A percentile compares a stretch with the other conserved stretches of the same genome.
These are phyloP conservation scores for Truncatella angustata DNA, from an alignment of 2,329 filamentous ascomycete genomes.

Conservation along the genomic window DNA sequence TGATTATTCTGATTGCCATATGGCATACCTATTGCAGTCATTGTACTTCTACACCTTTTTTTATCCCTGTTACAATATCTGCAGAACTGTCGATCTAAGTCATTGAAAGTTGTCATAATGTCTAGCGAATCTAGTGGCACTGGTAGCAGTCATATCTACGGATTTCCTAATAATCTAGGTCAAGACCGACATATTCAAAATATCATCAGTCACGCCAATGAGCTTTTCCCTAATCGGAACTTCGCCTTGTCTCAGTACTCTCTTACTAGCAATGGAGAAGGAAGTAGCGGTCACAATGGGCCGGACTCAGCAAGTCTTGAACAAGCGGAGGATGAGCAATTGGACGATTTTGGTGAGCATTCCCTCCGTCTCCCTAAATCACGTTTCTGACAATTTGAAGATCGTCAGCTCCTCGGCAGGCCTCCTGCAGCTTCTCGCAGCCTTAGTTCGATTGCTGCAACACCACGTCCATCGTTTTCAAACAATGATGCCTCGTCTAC, in stretches of 20 bases:
- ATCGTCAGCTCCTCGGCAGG: constrained; percentile 23
- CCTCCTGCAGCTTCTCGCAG: background rate
- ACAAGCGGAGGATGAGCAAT: constrained; percentile 10
- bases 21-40: background rate
- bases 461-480: constrained; percentile 21
- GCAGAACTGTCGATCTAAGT: background rate
- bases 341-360: constrained; percentile 29
- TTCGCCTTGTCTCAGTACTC: constrained; percentile 13
- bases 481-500: constrained; percentile 8
- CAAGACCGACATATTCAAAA: constrained; percentile 27
- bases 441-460: background rate
- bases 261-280: background rate
- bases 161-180: constrained; percentile 14
- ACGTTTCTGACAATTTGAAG: constrained; percentile 12
- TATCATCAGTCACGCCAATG: constrained; percentile 25
- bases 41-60: background rate
- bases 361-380: too few relatives aligned
- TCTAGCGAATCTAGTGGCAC: constrained; percentile 13
- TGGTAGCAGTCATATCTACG: constrained; percentile 15
- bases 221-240: constrained; percentile 16
- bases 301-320: background rate
- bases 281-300: background rate
- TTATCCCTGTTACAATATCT: background rate
- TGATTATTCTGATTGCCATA: too few relatives aligned
- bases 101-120: constrained; percentile 16